Evolutionary conservation across 306 rosid species (phyloP).

Genomic region (Bauhinia variegata): DNA sequence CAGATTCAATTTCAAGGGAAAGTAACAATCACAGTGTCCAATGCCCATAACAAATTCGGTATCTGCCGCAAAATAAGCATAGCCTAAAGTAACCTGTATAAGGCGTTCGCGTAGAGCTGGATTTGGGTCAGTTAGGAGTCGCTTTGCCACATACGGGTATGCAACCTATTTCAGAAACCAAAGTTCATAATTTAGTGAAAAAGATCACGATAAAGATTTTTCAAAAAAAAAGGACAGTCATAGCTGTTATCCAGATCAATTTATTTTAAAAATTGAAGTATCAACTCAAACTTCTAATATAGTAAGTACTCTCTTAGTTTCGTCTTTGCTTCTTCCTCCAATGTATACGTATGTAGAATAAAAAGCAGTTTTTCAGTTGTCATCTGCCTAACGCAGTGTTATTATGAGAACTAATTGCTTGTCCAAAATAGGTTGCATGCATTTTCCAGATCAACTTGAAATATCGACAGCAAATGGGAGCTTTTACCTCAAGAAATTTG

Average conservation of each 20-base stretch:
- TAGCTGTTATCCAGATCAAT: conserved; percentile 22
- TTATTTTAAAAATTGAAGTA: conserved; percentile 16
- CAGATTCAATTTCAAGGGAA: too few relatives aligned
- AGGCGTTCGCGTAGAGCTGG: conserved; percentile 98
- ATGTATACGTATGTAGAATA: background rate
- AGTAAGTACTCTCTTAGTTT: conserved; percentile 3
- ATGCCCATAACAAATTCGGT: background rate
- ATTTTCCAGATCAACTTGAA: conserved; percentile 29
- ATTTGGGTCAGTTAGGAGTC: conserved; percentile 92
- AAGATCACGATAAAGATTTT: conserved; percentile 33
- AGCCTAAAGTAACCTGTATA: conserved; percentile 72
- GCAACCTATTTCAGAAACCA: conserved; percentile 72
- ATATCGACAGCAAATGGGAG: conserved; percentile 32
- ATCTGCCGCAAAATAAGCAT: background rate
- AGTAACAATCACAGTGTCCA: too few relatives aligned
- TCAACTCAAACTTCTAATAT: background rate
- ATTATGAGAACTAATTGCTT: background rate
- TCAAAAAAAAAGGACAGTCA: background rate
- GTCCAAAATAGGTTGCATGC: conserved; percentile 20
- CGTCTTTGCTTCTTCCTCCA: conserved; percentile 3
- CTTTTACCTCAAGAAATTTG: conserved; percentile 93
- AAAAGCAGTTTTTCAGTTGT: background rate
- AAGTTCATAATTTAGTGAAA: conserved; percentile 30
- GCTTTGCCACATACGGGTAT: conserved; percentile 95
- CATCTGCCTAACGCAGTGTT: conserved; percentile 20